Evolutionary conservation across 2,329 filamentous ascomycete species (phyloP), one percentile per base, ranked within the genome.

Genomic region (Colletotrichum tofieldiae): DNA sequence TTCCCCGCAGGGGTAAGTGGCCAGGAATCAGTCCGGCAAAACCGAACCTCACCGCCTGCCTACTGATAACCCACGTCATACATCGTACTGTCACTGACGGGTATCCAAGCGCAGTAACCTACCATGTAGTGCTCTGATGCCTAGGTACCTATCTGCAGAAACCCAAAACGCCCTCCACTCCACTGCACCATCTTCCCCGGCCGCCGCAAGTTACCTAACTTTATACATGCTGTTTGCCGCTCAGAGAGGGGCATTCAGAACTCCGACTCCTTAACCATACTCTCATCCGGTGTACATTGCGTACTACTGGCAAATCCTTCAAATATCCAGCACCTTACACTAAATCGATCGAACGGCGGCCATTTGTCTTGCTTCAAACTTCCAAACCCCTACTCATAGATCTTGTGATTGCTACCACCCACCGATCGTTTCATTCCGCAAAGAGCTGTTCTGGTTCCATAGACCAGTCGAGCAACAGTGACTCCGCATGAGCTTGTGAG

Each of bases 11-110:
- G 20, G n/a, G 66, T 59, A 65, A 35, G 61, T 52, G 62, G 64
- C 41, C 29, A 7, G 29, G 41, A 51, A 60, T 51, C 43, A 43
- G 16, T 32, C 18, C 35, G 67, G 67, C 45, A 55, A 43, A 56
- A 56, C 5, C 7, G 23, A 1, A 18, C 7, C 41, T 62, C 39
- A 62, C 68, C 64, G 68, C 68, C 64, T 60, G 23, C 52, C 63
- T 5, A n/a, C 63, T 39, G 9, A 16, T 55, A 18, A 29, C 51
- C 63, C 47, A 71, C 63, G 47, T 51, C 67, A 67, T 66, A 71
- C 63, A 39, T 51, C 67, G 61, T 66, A 45, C 61, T 29, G 23
- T 64, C 35, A 64, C 35, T 18, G 26, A 52, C 47, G 35, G 26
- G 26, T 16, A 54, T 54, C 51, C 6, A 18, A 29, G 18, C 26